Conservation (phyloP, 75 land plant genomes). For the Pseudotsuga menziesii region DNA sequence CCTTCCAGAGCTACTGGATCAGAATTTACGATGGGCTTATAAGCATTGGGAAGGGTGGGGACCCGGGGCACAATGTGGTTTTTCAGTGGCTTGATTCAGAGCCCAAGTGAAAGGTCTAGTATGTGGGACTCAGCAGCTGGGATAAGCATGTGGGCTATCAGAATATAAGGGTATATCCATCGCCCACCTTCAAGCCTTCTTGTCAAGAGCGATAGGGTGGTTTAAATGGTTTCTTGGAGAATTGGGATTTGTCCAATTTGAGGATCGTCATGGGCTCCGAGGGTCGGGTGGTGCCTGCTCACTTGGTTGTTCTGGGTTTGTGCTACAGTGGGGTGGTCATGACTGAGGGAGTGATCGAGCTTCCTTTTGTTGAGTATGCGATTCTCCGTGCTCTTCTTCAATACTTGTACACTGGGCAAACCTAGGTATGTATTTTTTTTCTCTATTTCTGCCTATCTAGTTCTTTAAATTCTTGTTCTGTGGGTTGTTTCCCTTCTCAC, state of each 20-base stretch:
- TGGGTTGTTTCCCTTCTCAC: too few relatives aligned
- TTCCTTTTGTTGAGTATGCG: conserved; percentile 45
- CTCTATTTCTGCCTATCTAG: background rate
- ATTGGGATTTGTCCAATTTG: conserved; percentile 74
- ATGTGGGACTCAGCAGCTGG: conserved; percentile 97
- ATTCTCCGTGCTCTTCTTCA: conserved; percentile 69
- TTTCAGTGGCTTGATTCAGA: conserved; percentile 72
- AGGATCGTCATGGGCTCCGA: conserved; percentile 59
- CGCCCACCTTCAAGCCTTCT: conserved; percentile 17
- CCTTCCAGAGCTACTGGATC: conserved; percentile 94
- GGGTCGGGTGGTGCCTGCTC: conserved; percentile 68
- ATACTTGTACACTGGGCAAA: conserved; percentile 75
- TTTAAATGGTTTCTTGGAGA: conserved; percentile 68
- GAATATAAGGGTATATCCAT: conserved; percentile 73
- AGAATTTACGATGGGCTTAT: conserved; percentile 81
- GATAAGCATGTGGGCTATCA: conserved; percentile 96
- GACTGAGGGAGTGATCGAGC: conserved; percentile 28
- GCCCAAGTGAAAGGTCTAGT: conserved; percentile 73
- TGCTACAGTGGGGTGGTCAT: conserved; percentile 25
- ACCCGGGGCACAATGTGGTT: conserved; percentile 74
- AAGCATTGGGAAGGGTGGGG: conserved; percentile 75
- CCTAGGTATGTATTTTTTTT: conserved; percentile 40
- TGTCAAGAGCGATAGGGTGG: conserved; percentile 24
- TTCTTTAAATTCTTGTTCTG: too few relatives aligned
- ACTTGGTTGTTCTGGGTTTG: conserved; percentile 61